phyloP scores from a whole-genome alignment of 345 rosid genomes.

The Camelina laxa region DNA sequence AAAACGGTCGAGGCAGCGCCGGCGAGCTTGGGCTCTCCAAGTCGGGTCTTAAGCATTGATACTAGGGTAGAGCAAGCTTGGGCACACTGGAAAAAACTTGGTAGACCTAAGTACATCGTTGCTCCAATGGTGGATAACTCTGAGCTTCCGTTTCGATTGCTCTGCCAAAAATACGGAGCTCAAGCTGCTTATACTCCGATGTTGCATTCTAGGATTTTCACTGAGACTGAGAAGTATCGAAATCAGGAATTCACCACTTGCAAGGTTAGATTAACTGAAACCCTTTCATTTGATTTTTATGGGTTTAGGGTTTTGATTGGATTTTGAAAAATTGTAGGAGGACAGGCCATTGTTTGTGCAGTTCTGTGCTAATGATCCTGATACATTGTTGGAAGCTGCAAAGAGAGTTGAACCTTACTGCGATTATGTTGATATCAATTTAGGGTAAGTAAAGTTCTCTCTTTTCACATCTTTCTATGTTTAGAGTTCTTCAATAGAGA shows the following conservation, averaged over 20 bases:
- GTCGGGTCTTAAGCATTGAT: constrained; percentile 47
- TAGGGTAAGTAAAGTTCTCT: constrained; percentile 60
- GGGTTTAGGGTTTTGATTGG: constrained; percentile 5
- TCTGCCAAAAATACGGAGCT: constrained; percentile 90
- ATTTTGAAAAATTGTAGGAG: constrained; percentile 59
- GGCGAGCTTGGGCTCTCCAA: constrained; percentile 38
- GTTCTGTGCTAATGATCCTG: constrained; percentile 96
- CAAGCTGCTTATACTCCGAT: constrained; percentile 92
- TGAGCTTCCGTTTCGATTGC: constrained; percentile 95
- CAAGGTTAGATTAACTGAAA: constrained; percentile 48
- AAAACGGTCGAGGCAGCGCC: constrained; percentile 32
- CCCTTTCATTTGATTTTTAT: neutral
- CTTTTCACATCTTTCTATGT: neutral
- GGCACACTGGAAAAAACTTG: constrained; percentile 82
- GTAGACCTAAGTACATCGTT: constrained; percentile 75
- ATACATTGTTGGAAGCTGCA: constrained; percentile 76
- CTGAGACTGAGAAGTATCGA: constrained; percentile 79
- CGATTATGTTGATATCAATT: constrained; percentile 92
- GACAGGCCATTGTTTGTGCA: constrained; percentile 96
- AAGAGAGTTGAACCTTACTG: constrained; percentile 75
- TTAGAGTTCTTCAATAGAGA: neutral
- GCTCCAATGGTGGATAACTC: constrained; percentile 99
- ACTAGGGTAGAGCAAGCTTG: constrained; percentile 70
- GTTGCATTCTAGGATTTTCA: constrained; percentile 89
- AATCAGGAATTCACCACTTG: constrained; percentile 85